phyloP scores from a whole-genome alignment of 345 rosid species.

The Eucalyptus pumila region DNA sequence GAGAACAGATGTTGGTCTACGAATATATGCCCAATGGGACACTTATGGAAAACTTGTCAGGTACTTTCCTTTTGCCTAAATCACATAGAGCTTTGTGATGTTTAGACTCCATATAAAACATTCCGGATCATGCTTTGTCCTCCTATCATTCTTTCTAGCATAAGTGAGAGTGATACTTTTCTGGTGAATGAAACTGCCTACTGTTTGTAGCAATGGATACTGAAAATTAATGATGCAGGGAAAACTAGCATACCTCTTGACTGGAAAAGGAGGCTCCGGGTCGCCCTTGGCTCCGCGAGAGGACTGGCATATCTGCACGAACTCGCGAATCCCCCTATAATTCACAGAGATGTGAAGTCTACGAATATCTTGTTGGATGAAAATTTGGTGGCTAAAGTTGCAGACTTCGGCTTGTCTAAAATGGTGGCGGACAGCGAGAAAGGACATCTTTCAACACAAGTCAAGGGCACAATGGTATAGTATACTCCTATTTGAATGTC shows the following conservation, averaged over 20 bases:
- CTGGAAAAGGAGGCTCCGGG: conserved; percentile 8
- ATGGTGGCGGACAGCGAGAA: not conserved
- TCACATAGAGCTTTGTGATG: not conserved
- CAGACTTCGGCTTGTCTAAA: conserved; percentile 18
- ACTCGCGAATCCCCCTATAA: conserved; percentile 14
- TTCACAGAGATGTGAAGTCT: conserved; percentile 18
- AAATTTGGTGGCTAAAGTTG: conserved; percentile 9
- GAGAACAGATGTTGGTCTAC: conserved; percentile 90
- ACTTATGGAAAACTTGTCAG: conserved; percentile 65
- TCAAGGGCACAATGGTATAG: conserved; percentile 16
- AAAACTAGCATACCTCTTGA: conserved; percentile 1
- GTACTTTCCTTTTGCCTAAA: conserved; percentile 6
- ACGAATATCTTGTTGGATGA: conserved; percentile 12
- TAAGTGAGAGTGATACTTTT: not conserved
- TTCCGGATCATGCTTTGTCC: not conserved
- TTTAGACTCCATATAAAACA: not conserved
- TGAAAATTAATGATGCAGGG: not conserved
- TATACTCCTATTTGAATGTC: not conserved
- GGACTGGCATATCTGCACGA: conserved; percentile 23
- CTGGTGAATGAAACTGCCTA: not conserved
- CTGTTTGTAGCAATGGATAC: not conserved
- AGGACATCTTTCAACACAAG: conserved; percentile 7
- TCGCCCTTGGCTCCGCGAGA: conserved; percentile 10
- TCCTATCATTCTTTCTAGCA: not conserved
- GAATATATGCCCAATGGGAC: conserved; percentile 89